A percentile compares a stretch with the other conserved stretches of the same genome.
These are phyloP conservation scores for Claviceps digitariae DNA, from an alignment of 2,329 filamentous ascomycete species.

Conservation along the genomic window DNA sequence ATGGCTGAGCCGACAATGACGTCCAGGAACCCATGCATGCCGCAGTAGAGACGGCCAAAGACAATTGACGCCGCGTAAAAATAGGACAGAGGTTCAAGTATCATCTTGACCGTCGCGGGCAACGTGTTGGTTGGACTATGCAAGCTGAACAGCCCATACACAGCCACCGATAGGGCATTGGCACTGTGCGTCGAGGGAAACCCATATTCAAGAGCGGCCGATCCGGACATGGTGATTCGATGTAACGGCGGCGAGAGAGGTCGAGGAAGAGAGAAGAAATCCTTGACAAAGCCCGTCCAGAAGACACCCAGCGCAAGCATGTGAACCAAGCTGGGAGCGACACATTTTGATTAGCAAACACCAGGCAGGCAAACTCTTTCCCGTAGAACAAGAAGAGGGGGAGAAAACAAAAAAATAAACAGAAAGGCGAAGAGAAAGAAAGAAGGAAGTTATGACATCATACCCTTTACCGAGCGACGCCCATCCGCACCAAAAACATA, in stretches of 20 bases:
- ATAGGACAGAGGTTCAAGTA: constrained; percentile 58
- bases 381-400: neutral
- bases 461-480: constrained; percentile 77
- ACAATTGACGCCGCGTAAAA: constrained; percentile 84
- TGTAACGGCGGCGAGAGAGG: constrained; percentile 85
- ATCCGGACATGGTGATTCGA: constrained; percentile 95
- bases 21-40: constrained; percentile 96
- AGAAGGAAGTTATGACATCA: constrained; percentile 15
- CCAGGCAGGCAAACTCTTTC: neutral
- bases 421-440: constrained; percentile 8
- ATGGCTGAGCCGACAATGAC: constrained; percentile 69
- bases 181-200: constrained; percentile 96
- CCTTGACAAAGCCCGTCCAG: constrained; percentile 87
- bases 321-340: constrained; percentile 45
- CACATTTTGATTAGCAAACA: neutral
- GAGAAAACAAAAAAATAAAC: neutral
- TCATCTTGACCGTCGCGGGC: constrained; percentile 41
- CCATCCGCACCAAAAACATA: constrained; percentile 94
- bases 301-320: constrained; percentile 70
- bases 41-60: constrained; percentile 84
- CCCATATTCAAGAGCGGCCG: constrained; percentile 87
- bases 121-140: constrained; percentile 51
- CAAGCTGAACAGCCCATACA: constrained; percentile 66
- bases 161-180: constrained; percentile 86
- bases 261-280: constrained; percentile 81